These are phyloP conservation scores for Penicillium hesseltinei DNA, from an alignment of 2,329 filamentous ascomycete species.

Conservation along the genomic window DNA sequence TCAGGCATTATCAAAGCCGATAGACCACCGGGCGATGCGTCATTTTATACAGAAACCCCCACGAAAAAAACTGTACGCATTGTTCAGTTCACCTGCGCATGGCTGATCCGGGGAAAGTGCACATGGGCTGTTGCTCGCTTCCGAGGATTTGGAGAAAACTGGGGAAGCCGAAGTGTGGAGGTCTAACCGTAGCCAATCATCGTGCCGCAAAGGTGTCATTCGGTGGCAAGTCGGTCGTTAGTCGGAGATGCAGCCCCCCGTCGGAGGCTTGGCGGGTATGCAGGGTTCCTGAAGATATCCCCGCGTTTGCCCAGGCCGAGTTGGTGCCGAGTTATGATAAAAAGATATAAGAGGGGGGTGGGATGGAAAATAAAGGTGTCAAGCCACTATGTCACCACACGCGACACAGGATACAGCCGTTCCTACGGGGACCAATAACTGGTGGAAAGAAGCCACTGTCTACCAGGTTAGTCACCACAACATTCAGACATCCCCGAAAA, in stretches of 20 bases:
- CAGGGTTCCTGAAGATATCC: neutral
- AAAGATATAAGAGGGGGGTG: constrained; percentile 3
- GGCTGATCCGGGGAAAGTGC: constrained; percentile 11
- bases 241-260: neutral
- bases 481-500: neutral
- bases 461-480: constrained; percentile 25
- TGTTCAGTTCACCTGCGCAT: neutral
- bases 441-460: constrained; percentile 40
- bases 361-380: neutral
- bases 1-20: neutral
- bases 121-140: neutral
- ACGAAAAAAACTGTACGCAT: neutral
- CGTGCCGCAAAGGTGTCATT: neutral
- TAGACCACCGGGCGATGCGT: neutral
- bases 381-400: constrained; percentile 18
- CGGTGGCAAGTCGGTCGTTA: constrained; percentile 16
- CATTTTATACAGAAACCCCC: constrained; percentile 9
- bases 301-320: constrained; percentile 1
- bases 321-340: neutral
- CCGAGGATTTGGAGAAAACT: constrained; percentile 9
- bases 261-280: constrained; percentile 8
- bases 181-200: constrained; percentile 1
- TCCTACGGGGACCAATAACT: constrained; percentile 26
- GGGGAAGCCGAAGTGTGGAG: constrained; percentile 12
- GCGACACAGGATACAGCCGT: constrained; percentile 10